Conservation (phyloP, 371 early-diverging fungal species). For the Rhizopus stolonifer region DNA sequence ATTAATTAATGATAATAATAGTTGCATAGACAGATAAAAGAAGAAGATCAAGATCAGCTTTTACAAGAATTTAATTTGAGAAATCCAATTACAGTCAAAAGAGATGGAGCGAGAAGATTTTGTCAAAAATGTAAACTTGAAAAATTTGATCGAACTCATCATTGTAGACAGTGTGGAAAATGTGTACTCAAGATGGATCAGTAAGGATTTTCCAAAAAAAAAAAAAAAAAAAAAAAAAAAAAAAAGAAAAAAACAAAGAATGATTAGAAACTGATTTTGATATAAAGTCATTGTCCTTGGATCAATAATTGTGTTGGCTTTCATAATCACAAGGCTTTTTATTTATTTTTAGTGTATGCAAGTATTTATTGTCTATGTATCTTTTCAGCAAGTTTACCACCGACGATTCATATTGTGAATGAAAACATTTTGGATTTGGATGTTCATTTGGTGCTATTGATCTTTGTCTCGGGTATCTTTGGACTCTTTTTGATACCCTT, state of each 20-base stretch:
- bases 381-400: conserved; percentile 41
- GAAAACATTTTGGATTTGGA: conserved; percentile 38
- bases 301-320: conserved; percentile 74
- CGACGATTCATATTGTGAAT: conserved; percentile 31
- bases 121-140: conserved; percentile 64
- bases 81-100: conserved; percentile 49
- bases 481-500: conserved; percentile 59
- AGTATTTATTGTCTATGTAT: conserved; percentile 52
- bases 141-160: conserved; percentile 68
- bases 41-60: conserved; percentile 20
- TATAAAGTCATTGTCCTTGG: conserved; percentile 66
- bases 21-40: conserved; percentile 11
- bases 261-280: no score
- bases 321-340: conserved; percentile 69
- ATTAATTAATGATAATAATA: no score
- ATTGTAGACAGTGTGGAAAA: conserved; percentile 63
- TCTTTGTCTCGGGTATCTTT: conserved; percentile 61
- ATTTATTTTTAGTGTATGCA: conserved; percentile 59
- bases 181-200: conserved; percentile 73
- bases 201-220: no score
- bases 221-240: no score
- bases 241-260: no score
- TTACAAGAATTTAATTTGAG: conserved; percentile 9
- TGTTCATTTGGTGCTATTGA: conserved; percentile 43
- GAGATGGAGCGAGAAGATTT: conserved; percentile 54